Conservation (phyloP, 257 asterid genomes). For the Capsicum chinense region DNA sequence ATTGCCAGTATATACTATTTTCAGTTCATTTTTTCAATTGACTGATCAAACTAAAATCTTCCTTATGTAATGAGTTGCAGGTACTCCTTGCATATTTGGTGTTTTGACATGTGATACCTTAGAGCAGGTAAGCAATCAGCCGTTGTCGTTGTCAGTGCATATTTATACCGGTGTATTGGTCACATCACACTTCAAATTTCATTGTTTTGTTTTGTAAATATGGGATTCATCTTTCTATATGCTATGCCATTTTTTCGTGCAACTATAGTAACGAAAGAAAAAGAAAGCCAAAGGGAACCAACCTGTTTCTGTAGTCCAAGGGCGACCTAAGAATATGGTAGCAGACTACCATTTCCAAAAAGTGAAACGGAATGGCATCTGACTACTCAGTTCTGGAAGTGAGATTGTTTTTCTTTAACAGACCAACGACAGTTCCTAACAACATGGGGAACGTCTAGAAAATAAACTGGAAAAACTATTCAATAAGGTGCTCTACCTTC, state of each 20-base stretch:
- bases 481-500: background rate
- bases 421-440: background rate
- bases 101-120: conserved; percentile 87
- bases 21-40: conserved; percentile 16
- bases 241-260: too few species aligned
- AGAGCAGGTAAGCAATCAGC: conserved; percentile 69
- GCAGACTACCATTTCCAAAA: background rate
- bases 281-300: background rate
- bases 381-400: background rate
- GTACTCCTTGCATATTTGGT: conserved; percentile 97
- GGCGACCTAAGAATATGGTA: background rate
- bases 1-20: background rate
- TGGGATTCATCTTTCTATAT: background rate
- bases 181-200: background rate
- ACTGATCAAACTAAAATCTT: conserved; percentile 20
- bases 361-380: too few species aligned
- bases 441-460: background rate
- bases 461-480: background rate
- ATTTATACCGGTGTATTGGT: background rate
- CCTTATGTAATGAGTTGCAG: conserved; percentile 43
- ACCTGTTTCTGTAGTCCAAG: background rate
- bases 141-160: background rate
- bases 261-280: too few species aligned
- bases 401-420: background rate
- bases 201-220: background rate